Percentiles rank a stretch among this genome's conserved stretches.
phyloP scores from a whole-genome alignment of 441 rosid genomes.

The Syzygium malaccense region DNA sequence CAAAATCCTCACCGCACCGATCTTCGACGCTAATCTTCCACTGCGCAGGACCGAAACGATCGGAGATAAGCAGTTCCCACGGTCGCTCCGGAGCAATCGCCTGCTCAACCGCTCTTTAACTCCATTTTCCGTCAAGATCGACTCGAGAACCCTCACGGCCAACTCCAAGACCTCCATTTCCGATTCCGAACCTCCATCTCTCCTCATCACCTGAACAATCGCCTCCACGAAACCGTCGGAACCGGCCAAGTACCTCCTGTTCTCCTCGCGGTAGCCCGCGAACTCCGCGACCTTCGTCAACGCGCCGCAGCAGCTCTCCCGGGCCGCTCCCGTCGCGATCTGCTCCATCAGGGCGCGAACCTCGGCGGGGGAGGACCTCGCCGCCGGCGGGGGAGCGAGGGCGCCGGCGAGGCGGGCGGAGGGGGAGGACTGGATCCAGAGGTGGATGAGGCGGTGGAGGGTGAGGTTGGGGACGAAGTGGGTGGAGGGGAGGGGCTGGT shows the following conservation, averaged over 20 bases:
- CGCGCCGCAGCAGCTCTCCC: not conserved
- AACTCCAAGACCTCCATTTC: slow-evolving; percentile 11
- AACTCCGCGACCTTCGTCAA: slow-evolving; percentile 6
- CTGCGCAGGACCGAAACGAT: slow-evolving; percentile 2
- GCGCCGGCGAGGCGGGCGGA: not conserved
- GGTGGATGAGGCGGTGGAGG: slow-evolving; percentile 25
- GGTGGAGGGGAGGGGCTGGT: slow-evolving; percentile 22
- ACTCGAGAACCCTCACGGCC: slow-evolving; percentile 12
- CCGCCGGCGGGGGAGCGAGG: not conserved
- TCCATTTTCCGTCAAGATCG: slow-evolving; percentile 13
- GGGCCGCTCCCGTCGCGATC: not conserved
- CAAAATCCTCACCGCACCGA: slow-evolving; percentile 11
- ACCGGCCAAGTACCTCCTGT: slow-evolving; percentile 10
- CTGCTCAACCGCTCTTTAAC: slow-evolving; percentile 6
- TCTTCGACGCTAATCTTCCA: slow-evolving; percentile 14
- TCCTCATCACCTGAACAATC: not conserved
- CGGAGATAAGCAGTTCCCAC: slow-evolving; percentile 2
- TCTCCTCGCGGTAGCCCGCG: slow-evolving; percentile 8
- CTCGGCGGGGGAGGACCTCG: not conserved
- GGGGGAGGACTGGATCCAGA: slow-evolving; percentile 9
- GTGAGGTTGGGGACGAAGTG: slow-evolving; percentile 25
- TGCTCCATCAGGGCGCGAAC: not conserved
- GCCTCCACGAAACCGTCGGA: slow-evolving; percentile 10
- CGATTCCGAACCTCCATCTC: not conserved
- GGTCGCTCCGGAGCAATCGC: not conserved